phyloP scores from a whole-genome alignment of 371 early-diverging fungal genomes.

The Mucor piriformis region DNA sequence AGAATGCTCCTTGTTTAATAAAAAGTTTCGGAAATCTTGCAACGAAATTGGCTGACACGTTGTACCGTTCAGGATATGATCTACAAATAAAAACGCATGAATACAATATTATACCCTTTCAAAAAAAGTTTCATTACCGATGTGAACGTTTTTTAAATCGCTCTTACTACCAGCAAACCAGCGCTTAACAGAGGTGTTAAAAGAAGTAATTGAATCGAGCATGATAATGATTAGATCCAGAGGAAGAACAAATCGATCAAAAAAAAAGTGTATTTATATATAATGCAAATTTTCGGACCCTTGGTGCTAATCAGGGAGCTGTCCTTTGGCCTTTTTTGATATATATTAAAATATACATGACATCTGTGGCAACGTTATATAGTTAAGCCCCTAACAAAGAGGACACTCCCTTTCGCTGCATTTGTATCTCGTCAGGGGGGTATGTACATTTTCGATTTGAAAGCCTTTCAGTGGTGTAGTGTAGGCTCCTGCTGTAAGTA shows the following conservation, averaged over 20 bases:
- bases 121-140: background rate
- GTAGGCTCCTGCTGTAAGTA: too few species aligned
- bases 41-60: conserved; percentile 30
- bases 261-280: background rate
- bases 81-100: background rate
- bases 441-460: too few species aligned
- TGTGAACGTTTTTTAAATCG: background rate
- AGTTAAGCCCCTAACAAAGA: too few species aligned
- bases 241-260: background rate
- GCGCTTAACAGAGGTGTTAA: conserved; percentile 3
- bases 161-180: background rate
- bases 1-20: conserved; percentile 27
- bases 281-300: too few species aligned
- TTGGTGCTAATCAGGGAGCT: too few species aligned
- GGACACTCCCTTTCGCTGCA: too few species aligned
- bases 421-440: too few species aligned
- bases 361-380: too few species aligned
- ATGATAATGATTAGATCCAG: background rate
- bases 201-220: conserved; percentile 5
- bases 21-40: conserved; percentile 22
- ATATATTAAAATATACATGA: too few species aligned
- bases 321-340: too few species aligned
- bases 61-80: conserved; percentile 7
- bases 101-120: background rate
- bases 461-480: too few species aligned